Conservation (phyloP, 805 yeast species). For the Candida ponderosae region DNA sequence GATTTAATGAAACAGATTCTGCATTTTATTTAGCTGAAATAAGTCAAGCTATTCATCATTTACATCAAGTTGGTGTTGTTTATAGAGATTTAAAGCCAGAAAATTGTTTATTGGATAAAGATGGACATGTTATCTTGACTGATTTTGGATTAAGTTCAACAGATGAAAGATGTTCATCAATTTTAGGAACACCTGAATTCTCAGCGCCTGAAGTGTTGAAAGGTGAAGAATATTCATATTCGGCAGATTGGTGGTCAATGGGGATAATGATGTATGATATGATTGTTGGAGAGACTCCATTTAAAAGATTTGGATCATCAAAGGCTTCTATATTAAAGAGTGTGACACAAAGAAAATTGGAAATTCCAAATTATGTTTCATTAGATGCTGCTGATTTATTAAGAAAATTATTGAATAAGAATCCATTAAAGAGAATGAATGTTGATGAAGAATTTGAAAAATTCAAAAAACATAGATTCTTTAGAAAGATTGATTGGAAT, state of each 20-base stretch:
- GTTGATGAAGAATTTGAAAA: slow-evolving; percentile 32
- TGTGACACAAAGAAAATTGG: slow-evolving; percentile 53
- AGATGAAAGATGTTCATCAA: slow-evolving; percentile 29
- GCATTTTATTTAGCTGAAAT: slow-evolving; percentile 78
- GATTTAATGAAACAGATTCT: slow-evolving; percentile 54
- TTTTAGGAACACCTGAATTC: slow-evolving; percentile 37
- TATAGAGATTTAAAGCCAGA: slow-evolving; percentile 89
- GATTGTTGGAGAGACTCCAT: slow-evolving; percentile 78
- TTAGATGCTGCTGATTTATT: slow-evolving; percentile 71
- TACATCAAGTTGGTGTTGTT: slow-evolving; percentile 75
- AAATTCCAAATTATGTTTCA: slow-evolving; percentile 62
- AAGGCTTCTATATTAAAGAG: slow-evolving; percentile 62
- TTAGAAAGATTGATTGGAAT: slow-evolving; percentile 69
- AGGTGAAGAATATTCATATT: slow-evolving; percentile 71
- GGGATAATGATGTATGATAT: slow-evolving; percentile 77
- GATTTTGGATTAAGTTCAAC: slow-evolving; percentile 69
- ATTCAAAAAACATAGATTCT: slow-evolving; percentile 61
- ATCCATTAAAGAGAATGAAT: slow-evolving; percentile 57
- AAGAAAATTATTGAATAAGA: slow-evolving; percentile 57
- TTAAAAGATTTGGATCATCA: slow-evolving; percentile 53
- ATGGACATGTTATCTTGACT: slow-evolving; percentile 77
- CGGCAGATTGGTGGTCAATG: slow-evolving; percentile 90
- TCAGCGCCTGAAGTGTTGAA: slow-evolving; percentile 82
- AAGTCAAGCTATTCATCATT: slow-evolving; percentile 66
- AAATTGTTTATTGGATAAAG: slow-evolving; percentile 67